Evolutionary conservation across 768 basidiomycete genomes (phyloP), one percentile per base, ranked within the genome.

Genomic region (Hericium rajendrae): DNA sequence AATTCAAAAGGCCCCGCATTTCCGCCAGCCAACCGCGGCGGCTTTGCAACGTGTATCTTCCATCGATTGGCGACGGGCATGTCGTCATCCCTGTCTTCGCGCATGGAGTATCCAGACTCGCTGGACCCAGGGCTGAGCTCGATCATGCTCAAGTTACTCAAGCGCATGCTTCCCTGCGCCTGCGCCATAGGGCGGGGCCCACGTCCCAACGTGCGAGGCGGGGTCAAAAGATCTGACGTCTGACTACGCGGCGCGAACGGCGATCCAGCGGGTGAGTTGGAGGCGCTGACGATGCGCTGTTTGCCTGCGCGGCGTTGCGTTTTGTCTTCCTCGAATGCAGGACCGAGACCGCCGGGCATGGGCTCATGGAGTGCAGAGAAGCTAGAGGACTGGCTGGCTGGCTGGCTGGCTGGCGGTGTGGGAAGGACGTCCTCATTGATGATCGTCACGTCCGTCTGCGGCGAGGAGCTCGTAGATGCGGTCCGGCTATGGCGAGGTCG

Each of bases 21-120:
- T 13, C 38, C 18, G 10, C 37, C 56, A 4, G 71, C 69, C 22
- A 69, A 69, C 53, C 59, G 64, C 3, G 79, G 79, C 38, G 73
- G 67, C 37, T 69, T 72, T 13, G 55, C 65, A 48, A 68, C 78
- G 51, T 81, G 72, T 50, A 83, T 69, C 8, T 64, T 66, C 76
- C 77, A 78, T 16, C 67, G 66, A 10, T 16, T 18, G 6, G 22
- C 22, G 22, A 8, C 20, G 15, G n/a, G 26, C 26, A 26, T 26
- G 3, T 26, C 26, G 26, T 26, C 26, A 26, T 26, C 26, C 26
- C 26, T 26, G 26, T 26, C 26, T 22, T 50, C 49, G n/a, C 24
- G n/a, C n/a, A 50, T 24, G 13, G 49, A 50, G 18, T 13, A 24
- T 28, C 49, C 49, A 22, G 22, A 16, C 15, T 50, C 49, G 22